Percentiles rank a stretch among this genome's conserved stretches.
phyloP scores from a whole-genome alignment of 352 stramenopile species.

The Pythium apleroticum region DNA sequence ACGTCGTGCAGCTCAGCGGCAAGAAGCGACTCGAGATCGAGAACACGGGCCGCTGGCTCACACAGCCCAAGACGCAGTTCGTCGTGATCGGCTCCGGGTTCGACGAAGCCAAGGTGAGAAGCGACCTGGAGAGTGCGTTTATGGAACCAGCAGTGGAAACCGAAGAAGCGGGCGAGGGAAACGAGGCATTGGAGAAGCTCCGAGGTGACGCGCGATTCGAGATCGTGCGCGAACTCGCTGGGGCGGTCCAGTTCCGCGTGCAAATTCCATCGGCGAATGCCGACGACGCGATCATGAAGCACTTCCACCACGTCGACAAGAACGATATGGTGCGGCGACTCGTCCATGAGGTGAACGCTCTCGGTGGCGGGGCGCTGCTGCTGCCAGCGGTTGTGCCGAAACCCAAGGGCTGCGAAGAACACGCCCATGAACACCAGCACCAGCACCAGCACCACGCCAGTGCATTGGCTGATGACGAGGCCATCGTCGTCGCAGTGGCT shows the following conservation, averaged over 20 bases:
- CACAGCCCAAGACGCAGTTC: constrained; percentile 67
- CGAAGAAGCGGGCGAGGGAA: neutral
- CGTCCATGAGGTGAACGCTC: constrained; percentile 61
- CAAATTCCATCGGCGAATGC: constrained; percentile 47
- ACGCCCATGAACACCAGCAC: constrained; percentile 15
- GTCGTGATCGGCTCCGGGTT: constrained; percentile 61
- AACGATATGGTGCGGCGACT: constrained; percentile 61
- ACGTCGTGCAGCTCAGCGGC: constrained; percentile 71
- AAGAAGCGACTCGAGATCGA: constrained; percentile 68
- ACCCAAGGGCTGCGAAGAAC: neutral
- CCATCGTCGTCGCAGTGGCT: constrained; percentile 39
- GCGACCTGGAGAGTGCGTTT: constrained; percentile 36
- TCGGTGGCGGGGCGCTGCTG: constrained; percentile 47
- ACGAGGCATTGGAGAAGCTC: constrained; percentile 32
- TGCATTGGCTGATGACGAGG: constrained; percentile 20
- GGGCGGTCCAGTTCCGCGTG: constrained; percentile 48
- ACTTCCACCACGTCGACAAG: constrained; percentile 75
- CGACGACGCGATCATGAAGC: constrained; percentile 62
- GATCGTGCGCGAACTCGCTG: constrained; percentile 26
- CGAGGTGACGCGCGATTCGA: constrained; percentile 52
- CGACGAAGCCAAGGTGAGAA: constrained; percentile 31
- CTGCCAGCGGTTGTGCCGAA: constrained; percentile 13
- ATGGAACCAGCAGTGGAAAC: constrained; percentile 18
- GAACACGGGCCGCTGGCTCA: constrained; percentile 54
- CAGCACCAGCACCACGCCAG: constrained; percentile 12